These are phyloP conservation scores for Pharus latifolius DNA, from an alignment of 176 grass and related monocot species.

Conservation along the genomic window DNA sequence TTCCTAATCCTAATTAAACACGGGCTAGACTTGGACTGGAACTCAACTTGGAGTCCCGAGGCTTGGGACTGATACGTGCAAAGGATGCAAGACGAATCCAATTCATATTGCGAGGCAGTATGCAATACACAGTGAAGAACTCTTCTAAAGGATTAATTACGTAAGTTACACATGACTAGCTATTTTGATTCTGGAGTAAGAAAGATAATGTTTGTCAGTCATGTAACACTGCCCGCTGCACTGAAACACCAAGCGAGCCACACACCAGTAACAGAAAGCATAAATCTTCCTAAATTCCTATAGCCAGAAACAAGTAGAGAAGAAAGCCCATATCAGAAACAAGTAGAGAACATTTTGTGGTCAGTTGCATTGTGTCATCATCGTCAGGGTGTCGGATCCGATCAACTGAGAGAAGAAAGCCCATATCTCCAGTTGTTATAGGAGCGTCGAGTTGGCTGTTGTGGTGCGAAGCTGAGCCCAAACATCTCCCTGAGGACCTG, in stretches of 20 bases:
- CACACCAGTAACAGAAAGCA: neutral
- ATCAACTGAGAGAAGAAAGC: constrained; percentile 43
- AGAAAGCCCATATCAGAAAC: neutral
- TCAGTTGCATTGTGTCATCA: constrained; percentile 14
- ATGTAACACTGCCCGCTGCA: neutral
- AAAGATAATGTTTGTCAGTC: constrained; percentile 8
- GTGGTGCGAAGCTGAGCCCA: constrained; percentile 74
- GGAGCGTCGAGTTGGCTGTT: constrained; percentile 37
- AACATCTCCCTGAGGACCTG: constrained; percentile 93
- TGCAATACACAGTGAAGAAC: too few relatives aligned
- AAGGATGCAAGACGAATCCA: too few relatives aligned
- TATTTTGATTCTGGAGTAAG: too few relatives aligned
- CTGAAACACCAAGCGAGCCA: constrained; percentile 14
- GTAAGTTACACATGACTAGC: too few relatives aligned
- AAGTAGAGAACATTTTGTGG: neutral
- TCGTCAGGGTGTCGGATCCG: neutral
- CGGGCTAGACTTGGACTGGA: too few relatives aligned
- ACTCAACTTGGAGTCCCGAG: too few relatives aligned
- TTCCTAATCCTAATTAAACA: too few relatives aligned
- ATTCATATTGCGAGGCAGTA: too few relatives aligned
- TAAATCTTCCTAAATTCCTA: neutral
- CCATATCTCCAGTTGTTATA: constrained; percentile 69
- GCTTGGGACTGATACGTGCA: too few relatives aligned
- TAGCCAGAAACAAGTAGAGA: neutral
- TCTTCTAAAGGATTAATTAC: too few relatives aligned